Evolutionary conservation across 371 early-diverging fungal species (phyloP), one percentile per base, ranked within the genome.

Genomic region (Mucor indicus): DNA sequence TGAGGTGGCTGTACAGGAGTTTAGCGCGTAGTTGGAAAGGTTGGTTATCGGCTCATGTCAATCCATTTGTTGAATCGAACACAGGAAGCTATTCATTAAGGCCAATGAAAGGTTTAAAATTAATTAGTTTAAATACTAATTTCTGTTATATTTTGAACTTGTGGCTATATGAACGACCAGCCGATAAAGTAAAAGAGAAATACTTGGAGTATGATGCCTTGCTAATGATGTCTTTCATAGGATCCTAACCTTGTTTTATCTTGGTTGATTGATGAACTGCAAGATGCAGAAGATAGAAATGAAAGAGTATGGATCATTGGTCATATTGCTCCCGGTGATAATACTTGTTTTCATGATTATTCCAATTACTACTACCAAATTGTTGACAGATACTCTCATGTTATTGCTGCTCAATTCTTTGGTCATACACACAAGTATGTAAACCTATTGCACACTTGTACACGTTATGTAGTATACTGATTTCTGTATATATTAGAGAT

Each of bases 91-190:
- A 83, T 50, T 64, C 58, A 1, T 55, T 49, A 0, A 48, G 64
- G 24, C 81, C 81, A 16, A 24, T 55, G 1, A 54, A 58, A 3
- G 81, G 80, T 1, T 44, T 83, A 16, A 75, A 77, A 24, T 43
- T 83, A 29, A 76, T 83, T 48, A 77, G 81, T 23, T 54, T 83
- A n/a, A 83, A 83, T 42, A 83, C 79, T 20, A 83, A 81, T 53
- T 83, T 80, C 41, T 83, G 83, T 55, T 83, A 83, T 38, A 72
- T 55, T 10, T 23, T 75, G 37, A 81, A 83, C 61, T 77, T 68
- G 71, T 76, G 77, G 77, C 41, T 72, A 13, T 68, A 70, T 54
- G 62, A 72, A 41, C 41, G 53, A 9, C 66, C 71, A 5, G 39
- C 15, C 1, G 49, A 69, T 32, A 62, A 53, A 53, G 60, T 61